Conservation (phyloP, 805 yeast species). For the Wickerhamomyces kurtzmanii region DNA sequence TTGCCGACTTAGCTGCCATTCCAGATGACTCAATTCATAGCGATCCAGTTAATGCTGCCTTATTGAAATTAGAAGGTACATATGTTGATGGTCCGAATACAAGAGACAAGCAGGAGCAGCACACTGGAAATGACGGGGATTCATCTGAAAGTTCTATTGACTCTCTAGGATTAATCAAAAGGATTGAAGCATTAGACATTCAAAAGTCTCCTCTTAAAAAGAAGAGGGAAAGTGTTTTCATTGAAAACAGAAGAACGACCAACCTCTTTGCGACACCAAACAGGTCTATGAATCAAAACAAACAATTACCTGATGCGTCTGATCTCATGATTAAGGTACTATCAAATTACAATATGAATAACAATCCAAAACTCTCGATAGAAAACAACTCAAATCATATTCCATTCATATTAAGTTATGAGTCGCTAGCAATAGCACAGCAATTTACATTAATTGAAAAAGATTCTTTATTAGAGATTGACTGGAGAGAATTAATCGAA, state of each 20-base stretch:
- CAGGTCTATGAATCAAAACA: too few species aligned
- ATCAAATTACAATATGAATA: too few species aligned
- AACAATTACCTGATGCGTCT: too few species aligned
- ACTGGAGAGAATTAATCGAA: constrained; percentile 85
- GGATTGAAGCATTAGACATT: constrained; percentile 10
- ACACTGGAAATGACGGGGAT: not conserved
- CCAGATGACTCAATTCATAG: constrained; percentile 66
- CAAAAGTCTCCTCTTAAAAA: constrained; percentile 9
- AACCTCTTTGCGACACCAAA: constrained; percentile 21
- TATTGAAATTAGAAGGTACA: constrained; percentile 72
- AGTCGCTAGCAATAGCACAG: constrained; percentile 56
- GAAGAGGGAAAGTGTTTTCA: constrained; percentile 20
- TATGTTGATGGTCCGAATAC: constrained; percentile 13
- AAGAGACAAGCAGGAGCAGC: constrained; percentile 1
- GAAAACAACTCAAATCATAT: constrained; percentile 45
- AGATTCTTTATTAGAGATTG: constrained; percentile 76
- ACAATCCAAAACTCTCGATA: constrained; percentile 15
- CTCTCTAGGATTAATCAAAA: constrained; percentile 11
- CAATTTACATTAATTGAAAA: constrained; percentile 84
- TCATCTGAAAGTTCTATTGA: constrained; percentile 10
- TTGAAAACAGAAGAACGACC: constrained; percentile 28
- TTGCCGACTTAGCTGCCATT: constrained; percentile 71
- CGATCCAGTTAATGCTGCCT: constrained; percentile 68
- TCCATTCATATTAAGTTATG: constrained; percentile 72
- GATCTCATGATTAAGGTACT: too few species aligned